phyloP scores from a whole-genome alignment of 164 flowering plant genomes.

The Umbellularia californica region DNA sequence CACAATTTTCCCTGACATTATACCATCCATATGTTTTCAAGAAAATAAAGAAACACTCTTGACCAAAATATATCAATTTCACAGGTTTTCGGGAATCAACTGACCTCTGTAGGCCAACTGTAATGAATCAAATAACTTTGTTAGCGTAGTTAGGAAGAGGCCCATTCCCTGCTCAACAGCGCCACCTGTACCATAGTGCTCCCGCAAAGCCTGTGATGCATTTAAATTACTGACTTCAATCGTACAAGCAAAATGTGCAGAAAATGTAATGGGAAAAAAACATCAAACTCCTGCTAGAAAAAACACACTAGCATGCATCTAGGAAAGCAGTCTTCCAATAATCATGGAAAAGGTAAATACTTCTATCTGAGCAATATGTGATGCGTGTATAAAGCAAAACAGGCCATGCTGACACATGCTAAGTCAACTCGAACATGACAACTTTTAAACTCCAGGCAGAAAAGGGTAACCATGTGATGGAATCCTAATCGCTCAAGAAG shows the following conservation, averaged over 20 bases:
- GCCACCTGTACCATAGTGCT: constrained; percentile 48
- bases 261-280: neutral
- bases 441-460: too few species aligned
- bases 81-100: neutral
- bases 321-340: neutral
- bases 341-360: too few species aligned
- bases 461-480: too few species aligned
- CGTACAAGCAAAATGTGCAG: neutral
- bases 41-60: neutral
- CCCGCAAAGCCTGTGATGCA: constrained; percentile 49
- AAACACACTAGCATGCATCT: neutral
- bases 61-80: neutral
- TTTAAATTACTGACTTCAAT: neutral
- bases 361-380: too few species aligned
- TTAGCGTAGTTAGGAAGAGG: constrained; percentile 41
- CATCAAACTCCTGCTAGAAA: neutral
- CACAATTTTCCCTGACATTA: constrained; percentile 69
- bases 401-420: too few species aligned
- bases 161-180: constrained; percentile 50
- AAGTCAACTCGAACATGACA: too few species aligned
- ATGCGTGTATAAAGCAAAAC: too few species aligned
- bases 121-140: constrained; percentile 45
- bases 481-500: too few species aligned
- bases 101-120: constrained; percentile 61
- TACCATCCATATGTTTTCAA: neutral